Percentiles rank a stretch among this genome's conserved stretches.
Conservation (phyloP, 768 basidiomycete species). For the Naematelia aurantialba region DNA sequence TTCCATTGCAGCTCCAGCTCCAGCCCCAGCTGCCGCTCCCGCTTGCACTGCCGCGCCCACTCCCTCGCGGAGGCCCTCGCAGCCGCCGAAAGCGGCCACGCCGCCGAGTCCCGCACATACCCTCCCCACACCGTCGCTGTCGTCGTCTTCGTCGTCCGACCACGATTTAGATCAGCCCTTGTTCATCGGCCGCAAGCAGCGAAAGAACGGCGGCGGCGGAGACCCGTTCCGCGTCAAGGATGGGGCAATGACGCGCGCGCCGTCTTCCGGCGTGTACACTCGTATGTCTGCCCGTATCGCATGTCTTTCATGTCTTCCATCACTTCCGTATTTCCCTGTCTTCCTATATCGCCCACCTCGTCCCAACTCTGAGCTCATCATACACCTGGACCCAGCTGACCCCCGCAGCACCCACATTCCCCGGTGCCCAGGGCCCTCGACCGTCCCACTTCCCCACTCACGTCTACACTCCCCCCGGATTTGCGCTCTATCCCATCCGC, state of each 20-base stretch:
- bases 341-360: not conserved
- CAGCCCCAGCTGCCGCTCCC: too few species aligned
- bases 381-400: too few species aligned
- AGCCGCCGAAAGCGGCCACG: too few species aligned
- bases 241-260: slow-evolving; percentile 8
- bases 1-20: too few species aligned
- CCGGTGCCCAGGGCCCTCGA: slow-evolving; percentile 21
- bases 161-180: not conserved
- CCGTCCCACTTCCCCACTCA: slow-evolving; percentile 22
- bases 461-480: slow-evolving; percentile 23
- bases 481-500: slow-evolving; percentile 10
- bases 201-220: slow-evolving; percentile 1
- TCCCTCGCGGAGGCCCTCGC: too few species aligned
- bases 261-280: slow-evolving; percentile 24
- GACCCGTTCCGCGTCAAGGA: slow-evolving; percentile 21
- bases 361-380: not conserved
- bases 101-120: not conserved
- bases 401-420: slow-evolving; percentile 21
- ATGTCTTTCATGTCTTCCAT: not conserved
- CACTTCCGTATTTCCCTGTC: not conserved
- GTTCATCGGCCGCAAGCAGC: slow-evolving; percentile 12
- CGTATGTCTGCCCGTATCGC: slow-evolving; percentile 11
- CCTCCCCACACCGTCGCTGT: not conserved
- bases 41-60: too few species aligned
- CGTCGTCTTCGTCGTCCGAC: not conserved